Evolutionary conservation across 176 grass and related monocot species (phyloP).

Genomic region (Rhipidocladum racemiflorum): DNA sequence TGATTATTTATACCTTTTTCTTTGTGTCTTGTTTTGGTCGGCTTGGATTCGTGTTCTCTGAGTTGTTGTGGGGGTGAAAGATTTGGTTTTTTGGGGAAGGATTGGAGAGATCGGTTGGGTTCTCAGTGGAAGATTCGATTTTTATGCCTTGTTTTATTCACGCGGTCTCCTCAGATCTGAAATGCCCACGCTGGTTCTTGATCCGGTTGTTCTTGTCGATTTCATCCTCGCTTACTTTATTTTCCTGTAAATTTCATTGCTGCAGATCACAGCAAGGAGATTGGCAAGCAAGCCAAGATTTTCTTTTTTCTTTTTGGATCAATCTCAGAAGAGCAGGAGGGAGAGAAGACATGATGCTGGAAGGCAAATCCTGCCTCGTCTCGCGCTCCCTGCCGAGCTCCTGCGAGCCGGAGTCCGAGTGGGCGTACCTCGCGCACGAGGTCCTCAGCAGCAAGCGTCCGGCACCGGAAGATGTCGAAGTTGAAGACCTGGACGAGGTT

Average conservation of each 20-base stretch:
- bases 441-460: slow-evolving; percentile 57
- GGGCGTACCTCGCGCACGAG: slow-evolving; percentile 41
- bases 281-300: slow-evolving; percentile 22
- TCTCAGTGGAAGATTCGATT: slow-evolving; percentile 28
- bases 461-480: slow-evolving; percentile 38
- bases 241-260: background rate
- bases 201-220: slow-evolving; percentile 32
- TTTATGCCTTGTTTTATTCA: slow-evolving; percentile 13
- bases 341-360: slow-evolving; percentile 57
- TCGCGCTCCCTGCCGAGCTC: slow-evolving; percentile 54
- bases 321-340: slow-evolving; percentile 25
- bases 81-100: background rate
- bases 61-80: background rate
- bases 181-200: background rate
- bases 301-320: slow-evolving; percentile 7
- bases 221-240: slow-evolving; percentile 13
- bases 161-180: slow-evolving; percentile 27
- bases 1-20: background rate
- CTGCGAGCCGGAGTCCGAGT: slow-evolving; percentile 57
- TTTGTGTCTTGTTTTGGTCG: background rate
- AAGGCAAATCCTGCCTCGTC: slow-evolving; percentile 59
- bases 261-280: slow-evolving; percentile 32
- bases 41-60: background rate
- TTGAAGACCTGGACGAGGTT: slow-evolving; percentile 35
- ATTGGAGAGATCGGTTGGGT: slow-evolving; percentile 35